Evolutionary conservation across 257 asterid genomes (phyloP).

Genomic region (Ilex aquifolium): DNA sequence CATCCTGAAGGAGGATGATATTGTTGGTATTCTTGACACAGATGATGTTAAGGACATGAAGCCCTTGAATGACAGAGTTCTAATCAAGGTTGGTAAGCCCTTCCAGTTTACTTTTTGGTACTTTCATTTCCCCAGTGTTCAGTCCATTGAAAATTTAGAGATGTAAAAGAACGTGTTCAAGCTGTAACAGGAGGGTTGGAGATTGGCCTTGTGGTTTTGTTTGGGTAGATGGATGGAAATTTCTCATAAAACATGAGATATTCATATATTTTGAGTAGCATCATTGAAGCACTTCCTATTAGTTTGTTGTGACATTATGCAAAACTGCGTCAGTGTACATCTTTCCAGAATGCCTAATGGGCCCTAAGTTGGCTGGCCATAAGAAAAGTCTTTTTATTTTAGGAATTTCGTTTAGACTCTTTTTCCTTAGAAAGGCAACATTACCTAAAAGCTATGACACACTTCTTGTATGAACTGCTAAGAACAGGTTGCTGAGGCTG

Average conservation of each 20-base stretch:
- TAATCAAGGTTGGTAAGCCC: constrained; percentile 53
- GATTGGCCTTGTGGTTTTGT: background rate
- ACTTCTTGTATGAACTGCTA: background rate
- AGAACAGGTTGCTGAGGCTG: constrained; percentile 73
- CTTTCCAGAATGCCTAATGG: background rate
- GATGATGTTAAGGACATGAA: constrained; percentile 83
- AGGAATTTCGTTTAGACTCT: background rate
- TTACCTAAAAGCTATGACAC: background rate
- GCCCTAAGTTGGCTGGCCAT: too few species aligned
- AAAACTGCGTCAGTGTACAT: background rate
- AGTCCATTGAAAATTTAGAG: background rate
- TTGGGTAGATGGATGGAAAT: background rate
- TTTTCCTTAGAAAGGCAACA: background rate
- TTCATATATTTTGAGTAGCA: background rate
- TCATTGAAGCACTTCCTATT: background rate
- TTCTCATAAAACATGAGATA: background rate
- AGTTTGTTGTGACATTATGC: background rate
- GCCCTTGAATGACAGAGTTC: constrained; percentile 86
- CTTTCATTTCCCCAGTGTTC: background rate
- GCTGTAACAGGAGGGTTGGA: background rate
- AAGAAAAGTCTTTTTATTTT: too few species aligned
- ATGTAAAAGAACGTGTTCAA: background rate
- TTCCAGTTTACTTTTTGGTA: background rate
- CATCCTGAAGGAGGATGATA: constrained; percentile 89
- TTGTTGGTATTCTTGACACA: constrained; percentile 78